A percentile compares a stretch with the other conserved stretches of the same genome.
Evolutionary conservation across 257 asterid species (phyloP).

Genomic region (Petrea volubilis): DNA sequence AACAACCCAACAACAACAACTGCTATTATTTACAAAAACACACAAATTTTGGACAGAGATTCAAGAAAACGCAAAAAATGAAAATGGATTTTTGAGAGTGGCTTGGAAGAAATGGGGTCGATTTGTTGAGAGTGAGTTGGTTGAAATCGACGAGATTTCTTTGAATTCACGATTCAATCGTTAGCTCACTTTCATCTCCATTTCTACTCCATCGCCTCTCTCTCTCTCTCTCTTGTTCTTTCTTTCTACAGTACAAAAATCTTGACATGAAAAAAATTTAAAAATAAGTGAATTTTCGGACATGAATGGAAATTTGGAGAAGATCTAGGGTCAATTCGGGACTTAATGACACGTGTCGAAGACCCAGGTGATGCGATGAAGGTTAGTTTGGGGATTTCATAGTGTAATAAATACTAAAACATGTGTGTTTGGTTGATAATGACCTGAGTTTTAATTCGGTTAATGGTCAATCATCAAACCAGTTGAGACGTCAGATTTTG

Average conservation of each 20-base stretch:
- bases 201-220: constrained; percentile 31
- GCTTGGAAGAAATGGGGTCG: constrained; percentile 40
- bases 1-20: constrained; percentile 20
- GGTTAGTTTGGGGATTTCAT: constrained; percentile 28
- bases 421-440: constrained; percentile 11
- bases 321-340: constrained; percentile 31
- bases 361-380: background rate
- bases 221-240: background rate
- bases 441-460: constrained; percentile 26
- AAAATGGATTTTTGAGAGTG: constrained; percentile 21
- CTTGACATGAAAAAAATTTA: background rate
- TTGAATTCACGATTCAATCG: constrained; percentile 56
- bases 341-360: constrained; percentile 7
- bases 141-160: constrained; percentile 44
- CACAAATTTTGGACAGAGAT: constrained; percentile 13
- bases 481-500: constrained; percentile 32
- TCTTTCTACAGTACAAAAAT: background rate
- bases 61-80: background rate
- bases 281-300: constrained; percentile 25
- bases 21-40: constrained; percentile 17
- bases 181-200: constrained; percentile 45
- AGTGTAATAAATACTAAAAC: background rate
- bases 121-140: constrained; percentile 25
- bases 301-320: constrained; percentile 28
- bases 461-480: constrained; percentile 25